These are phyloP conservation scores for Jaapia argillacea DNA, from an alignment of 768 basidiomycete species.

Conservation along the genomic window DNA sequence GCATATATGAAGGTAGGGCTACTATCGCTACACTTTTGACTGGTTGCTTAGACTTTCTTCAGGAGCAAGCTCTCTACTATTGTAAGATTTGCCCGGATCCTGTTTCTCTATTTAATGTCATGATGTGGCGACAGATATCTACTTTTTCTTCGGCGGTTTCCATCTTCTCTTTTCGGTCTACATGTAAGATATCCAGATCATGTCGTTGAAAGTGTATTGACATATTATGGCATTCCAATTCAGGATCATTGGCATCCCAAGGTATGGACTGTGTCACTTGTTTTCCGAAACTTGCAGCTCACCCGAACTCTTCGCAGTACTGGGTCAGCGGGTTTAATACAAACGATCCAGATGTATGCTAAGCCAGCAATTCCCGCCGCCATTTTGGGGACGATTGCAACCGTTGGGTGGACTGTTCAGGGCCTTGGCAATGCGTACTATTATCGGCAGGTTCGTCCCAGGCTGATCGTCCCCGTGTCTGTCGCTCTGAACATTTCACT, in stretches of 20 bases:
- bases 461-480: conserved; percentile 7
- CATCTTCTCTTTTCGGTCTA: conserved; percentile 90
- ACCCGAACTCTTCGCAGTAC: conserved; percentile 39
- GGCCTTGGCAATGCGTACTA: conserved; percentile 74
- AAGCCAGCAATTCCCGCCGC: conserved; percentile 68
- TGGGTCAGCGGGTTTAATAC: conserved; percentile 91
- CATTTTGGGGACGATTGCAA: conserved; percentile 71
- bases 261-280: conserved; percentile 28
- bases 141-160: conserved; percentile 95
- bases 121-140: conserved; percentile 57
- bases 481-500: conserved; percentile 1
- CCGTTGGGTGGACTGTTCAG: conserved; percentile 83
- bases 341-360: conserved; percentile 77
- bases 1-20: conserved; percentile 85
- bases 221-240: too few species aligned
- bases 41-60: conserved; percentile 19
- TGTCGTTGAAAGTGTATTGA: conserved; percentile 7
- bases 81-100: conserved; percentile 39
- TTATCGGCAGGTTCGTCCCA: conserved; percentile 55
- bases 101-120: conserved; percentile 16
- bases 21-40: conserved; percentile 5
- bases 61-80: conserved; percentile 93
- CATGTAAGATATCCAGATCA: conserved; percentile 45
- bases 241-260: conserved; percentile 91
- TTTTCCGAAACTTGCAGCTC: conserved; percentile 23